These are phyloP conservation scores for Imleria badia DNA, from an alignment of 768 basidiomycete species.

Conservation along the genomic window DNA sequence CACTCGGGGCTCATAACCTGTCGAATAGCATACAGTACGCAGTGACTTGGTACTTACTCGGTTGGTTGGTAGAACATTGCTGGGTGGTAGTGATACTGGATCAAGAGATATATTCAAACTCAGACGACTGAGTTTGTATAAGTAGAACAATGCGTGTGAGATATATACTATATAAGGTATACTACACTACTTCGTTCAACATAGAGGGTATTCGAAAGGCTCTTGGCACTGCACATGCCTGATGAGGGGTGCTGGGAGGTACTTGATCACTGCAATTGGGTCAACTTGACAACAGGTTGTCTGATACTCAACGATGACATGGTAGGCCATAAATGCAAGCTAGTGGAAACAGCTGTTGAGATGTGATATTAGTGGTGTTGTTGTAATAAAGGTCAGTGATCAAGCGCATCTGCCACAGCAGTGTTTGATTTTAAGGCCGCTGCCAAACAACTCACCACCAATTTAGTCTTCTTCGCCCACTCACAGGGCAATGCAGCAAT, in stretches of 20 bases:
- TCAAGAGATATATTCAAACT: too few relatives aligned
- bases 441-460: conserved; percentile 27
- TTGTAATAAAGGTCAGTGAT: not conserved
- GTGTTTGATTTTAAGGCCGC: conserved; percentile 28
- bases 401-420: not conserved
- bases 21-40: too few relatives aligned
- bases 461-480: not conserved
- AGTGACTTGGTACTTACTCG: too few relatives aligned
- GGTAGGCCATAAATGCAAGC: not conserved
- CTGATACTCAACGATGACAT: conserved; percentile 35
- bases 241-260: conserved; percentile 26
- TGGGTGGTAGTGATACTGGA: too few relatives aligned
- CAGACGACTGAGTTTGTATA: too few relatives aligned
- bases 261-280: conserved; percentile 23
- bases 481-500: not conserved
- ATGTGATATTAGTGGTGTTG: not conserved
- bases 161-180: too few relatives aligned
- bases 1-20: too few relatives aligned
- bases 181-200: too few relatives aligned
- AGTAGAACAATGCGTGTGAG: too few relatives aligned
- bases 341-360: not conserved
- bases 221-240: conserved; percentile 26
- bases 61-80: too few relatives aligned
- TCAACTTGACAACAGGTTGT: conserved; percentile 17
- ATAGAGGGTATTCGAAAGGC: conserved; percentile 40